These are phyloP conservation scores for Penicillium sp. DNA, from an alignment of 2,329 filamentous ascomycete genomes.

Conservation along the genomic window DNA sequence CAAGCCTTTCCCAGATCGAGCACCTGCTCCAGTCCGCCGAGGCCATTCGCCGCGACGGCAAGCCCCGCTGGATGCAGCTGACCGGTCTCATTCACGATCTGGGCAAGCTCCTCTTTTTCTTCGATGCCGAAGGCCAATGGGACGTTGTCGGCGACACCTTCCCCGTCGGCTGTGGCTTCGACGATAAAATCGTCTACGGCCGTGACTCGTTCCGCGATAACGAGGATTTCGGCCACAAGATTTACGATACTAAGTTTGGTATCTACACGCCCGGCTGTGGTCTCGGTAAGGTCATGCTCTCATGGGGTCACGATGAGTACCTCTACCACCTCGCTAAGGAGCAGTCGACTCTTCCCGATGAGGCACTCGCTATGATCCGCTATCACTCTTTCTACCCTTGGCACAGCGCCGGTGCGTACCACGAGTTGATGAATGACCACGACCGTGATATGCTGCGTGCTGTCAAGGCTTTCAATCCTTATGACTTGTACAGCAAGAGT, in stretches of 20 bases:
- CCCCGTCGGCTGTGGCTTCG: constrained; percentile 51
- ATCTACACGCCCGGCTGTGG: constrained; percentile 80
- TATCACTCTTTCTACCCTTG: constrained; percentile 94
- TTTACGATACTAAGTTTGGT: constrained; percentile 74
- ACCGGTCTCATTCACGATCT: constrained; percentile 51
- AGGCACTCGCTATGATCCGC: constrained; percentile 87
- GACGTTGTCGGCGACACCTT: constrained; percentile 74
- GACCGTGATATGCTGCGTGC: constrained; percentile 77
- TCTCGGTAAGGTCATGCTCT: constrained; percentile 83
- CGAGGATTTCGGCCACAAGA: constrained; percentile 67
- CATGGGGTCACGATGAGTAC: constrained; percentile 66
- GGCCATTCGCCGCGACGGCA: constrained; percentile 75
- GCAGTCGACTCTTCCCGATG: constrained; percentile 73
- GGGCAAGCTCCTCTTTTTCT: constrained; percentile 50
- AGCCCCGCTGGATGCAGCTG: constrained; percentile 51
- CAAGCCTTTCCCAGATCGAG: constrained; percentile 81
- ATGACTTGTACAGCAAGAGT: constrained; percentile 89
- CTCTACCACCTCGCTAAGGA: constrained; percentile 79
- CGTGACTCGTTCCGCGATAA: constrained; percentile 71
- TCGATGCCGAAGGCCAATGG: constrained; percentile 85
- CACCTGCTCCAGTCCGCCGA: constrained; percentile 86
- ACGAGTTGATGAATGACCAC: constrained; percentile 78
- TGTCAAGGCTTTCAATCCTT: constrained; percentile 84
- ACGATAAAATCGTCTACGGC: constrained; percentile 75
- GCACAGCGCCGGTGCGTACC: constrained; percentile 79